These are phyloP conservation scores for Pseudopithomyces maydicus DNA, from an alignment of 2,329 filamentous ascomycete species.

Conservation along the genomic window DNA sequence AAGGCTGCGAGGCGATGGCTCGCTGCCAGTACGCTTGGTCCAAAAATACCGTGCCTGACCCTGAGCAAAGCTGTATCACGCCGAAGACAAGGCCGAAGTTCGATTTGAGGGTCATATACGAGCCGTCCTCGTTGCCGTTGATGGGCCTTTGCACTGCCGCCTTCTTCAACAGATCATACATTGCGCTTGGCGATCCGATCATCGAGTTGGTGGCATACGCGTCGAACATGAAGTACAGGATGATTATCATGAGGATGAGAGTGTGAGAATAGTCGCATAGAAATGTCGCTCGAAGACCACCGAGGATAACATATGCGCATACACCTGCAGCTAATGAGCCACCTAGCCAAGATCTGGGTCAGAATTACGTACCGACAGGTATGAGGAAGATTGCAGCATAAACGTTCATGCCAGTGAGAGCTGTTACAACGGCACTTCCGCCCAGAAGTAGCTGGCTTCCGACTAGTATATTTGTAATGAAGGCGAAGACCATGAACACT, in stretches of 20 bases:
- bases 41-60: conserved; percentile 46
- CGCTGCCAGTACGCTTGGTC: conserved; percentile 56
- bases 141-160: conserved; percentile 45
- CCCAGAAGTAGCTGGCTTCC: conserved; percentile 50
- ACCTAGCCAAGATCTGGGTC: background rate
- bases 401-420: conserved; percentile 51
- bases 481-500: conserved; percentile 49
- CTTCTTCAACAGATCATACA: conserved; percentile 48
- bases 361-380: conserved; percentile 38
- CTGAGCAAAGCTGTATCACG: conserved; percentile 48
- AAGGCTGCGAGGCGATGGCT: conserved; percentile 41
- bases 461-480: conserved; percentile 52
- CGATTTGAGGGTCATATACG: conserved; percentile 48
- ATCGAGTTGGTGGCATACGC: conserved; percentile 47
- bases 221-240: conserved; percentile 52
- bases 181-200: conserved; percentile 46
- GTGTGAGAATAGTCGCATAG: conserved; percentile 49
- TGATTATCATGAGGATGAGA: conserved; percentile 50
- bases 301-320: conserved; percentile 41
- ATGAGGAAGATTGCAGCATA: conserved; percentile 52
- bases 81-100: conserved; percentile 52
- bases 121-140: conserved; percentile 46
- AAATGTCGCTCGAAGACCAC: conserved; percentile 50
- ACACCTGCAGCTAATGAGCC: conserved; percentile 33
- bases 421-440: conserved; percentile 51